phyloP scores from a whole-genome alignment of 805 yeast genomes.

The Candida jianshihensis region DNA sequence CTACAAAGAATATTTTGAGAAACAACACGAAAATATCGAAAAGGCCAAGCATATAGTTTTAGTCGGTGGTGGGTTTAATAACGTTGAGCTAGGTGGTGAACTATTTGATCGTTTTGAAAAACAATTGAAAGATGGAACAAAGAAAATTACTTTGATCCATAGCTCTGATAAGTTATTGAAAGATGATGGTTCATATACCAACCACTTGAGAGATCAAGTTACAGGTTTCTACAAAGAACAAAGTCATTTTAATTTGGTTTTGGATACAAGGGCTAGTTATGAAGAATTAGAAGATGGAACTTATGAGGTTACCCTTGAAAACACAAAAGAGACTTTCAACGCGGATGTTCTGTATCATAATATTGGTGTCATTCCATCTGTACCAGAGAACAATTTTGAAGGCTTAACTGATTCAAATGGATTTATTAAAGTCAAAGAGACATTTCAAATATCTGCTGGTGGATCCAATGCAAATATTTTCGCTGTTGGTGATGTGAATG shows the following conservation, averaged over 20 bases:
- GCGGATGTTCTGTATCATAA: slow-evolving; percentile 2
- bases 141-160: slow-evolving; percentile 21
- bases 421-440: slow-evolving; percentile 6
- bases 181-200: slow-evolving; percentile 5
- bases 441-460: slow-evolving; percentile 3
- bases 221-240: slow-evolving; percentile 5
- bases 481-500: slow-evolving; percentile 26
- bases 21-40: slow-evolving; percentile 10
- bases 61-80: slow-evolving; percentile 26
- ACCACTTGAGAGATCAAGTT: slow-evolving; percentile 5
- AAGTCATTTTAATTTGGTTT: slow-evolving; percentile 6
- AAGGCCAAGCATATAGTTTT: slow-evolving; percentile 21
- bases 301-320: no score
- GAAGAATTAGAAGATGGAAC: no score
- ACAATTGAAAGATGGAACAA: slow-evolving; percentile 11
- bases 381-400: slow-evolving; percentile 5
- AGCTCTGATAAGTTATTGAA: slow-evolving; percentile 12
- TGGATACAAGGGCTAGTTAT: slow-evolving; percentile 7
- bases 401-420: slow-evolving; percentile 1
- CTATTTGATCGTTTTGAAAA: slow-evolving; percentile 11
- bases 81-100: slow-evolving; percentile 25
- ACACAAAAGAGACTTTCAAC: neutral
- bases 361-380: slow-evolving; percentile 8
- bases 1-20: slow-evolving; percentile 9
- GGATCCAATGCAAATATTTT: slow-evolving; percentile 17